Percentiles rank a stretch among this genome's conserved stretches.
phyloP scores from a whole-genome alignment of 805 yeast genomes.

The Ogataea trehalophila region DNA sequence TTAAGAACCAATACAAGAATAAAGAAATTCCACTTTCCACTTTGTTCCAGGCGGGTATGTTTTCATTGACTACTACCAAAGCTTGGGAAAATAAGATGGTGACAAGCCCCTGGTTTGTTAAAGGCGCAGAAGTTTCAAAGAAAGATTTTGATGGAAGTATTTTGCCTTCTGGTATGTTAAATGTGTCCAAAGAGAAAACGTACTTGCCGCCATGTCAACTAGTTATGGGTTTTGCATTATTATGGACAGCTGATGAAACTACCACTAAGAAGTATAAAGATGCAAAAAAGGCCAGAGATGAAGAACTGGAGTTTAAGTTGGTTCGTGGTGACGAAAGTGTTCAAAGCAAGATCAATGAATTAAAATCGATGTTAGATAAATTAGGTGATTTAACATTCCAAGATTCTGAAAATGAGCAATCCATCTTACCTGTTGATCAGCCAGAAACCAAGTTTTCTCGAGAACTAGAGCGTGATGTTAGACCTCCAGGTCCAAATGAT shows the following conservation, averaged over 20 bases:
- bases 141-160: conserved; percentile 54
- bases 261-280: conserved; percentile 34
- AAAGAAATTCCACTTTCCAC: conserved; percentile 81
- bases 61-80: conserved; percentile 71
- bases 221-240: conserved; percentile 83
- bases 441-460: conserved; percentile 9
- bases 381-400: conserved; percentile 11
- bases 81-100: conserved; percentile 89
- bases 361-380: conserved; percentile 27
- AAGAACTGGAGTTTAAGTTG: conserved; percentile 26
- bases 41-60: conserved; percentile 82
- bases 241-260: conserved; percentile 65
- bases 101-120: conserved; percentile 82
- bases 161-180: conserved; percentile 59
- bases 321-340: conserved; percentile 26
- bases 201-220: conserved; percentile 74
- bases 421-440: conserved; percentile 2
- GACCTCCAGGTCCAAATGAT: conserved; percentile 14
- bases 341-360: conserved; percentile 24
- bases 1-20: conserved; percentile 72
- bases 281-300: conserved; percentile 20
- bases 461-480: conserved; percentile 7
- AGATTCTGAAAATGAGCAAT: conserved; percentile 6
- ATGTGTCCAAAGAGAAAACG: conserved; percentile 48
- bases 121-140: conserved; percentile 63